Percentiles rank a stretch among this genome's conserved stretches.
phyloP scores from a whole-genome alignment of 2,329 filamentous ascomycete genomes.

The Hysterium pulicare region DNA sequence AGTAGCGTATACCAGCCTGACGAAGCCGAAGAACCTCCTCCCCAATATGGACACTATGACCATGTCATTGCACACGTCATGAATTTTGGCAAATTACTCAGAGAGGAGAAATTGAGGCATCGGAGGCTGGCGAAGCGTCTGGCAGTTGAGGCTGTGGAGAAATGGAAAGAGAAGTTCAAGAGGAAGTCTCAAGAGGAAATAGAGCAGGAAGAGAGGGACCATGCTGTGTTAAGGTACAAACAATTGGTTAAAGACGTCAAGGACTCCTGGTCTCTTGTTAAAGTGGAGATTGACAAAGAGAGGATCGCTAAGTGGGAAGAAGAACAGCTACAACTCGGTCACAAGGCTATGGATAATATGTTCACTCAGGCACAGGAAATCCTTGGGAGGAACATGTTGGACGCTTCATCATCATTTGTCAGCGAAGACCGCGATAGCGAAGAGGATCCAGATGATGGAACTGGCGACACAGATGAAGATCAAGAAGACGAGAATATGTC shows the following conservation, averaged over 20 bases:
- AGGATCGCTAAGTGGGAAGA: constrained; percentile 58
- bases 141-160: constrained; percentile 73
- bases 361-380: constrained; percentile 63
- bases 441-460: constrained; percentile 45
- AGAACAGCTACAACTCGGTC: constrained; percentile 54
- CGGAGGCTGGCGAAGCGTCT: constrained; percentile 72
- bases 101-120: constrained; percentile 75
- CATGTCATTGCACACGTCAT: constrained; percentile 76
- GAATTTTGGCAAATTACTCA: constrained; percentile 76
- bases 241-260: constrained; percentile 64
- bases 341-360: constrained; percentile 68
- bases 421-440: constrained; percentile 40
- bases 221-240: constrained; percentile 67
- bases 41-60: constrained; percentile 83
- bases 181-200: constrained; percentile 64
- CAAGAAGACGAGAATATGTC: constrained; percentile 43
- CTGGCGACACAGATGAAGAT: constrained; percentile 25
- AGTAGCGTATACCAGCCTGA: constrained; percentile 74
- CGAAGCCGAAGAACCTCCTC: constrained; percentile 66
- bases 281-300: constrained; percentile 55
- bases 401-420: constrained; percentile 36
- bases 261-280: constrained; percentile 59
- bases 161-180: constrained; percentile 66
- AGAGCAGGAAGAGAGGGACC: constrained; percentile 69
- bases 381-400: constrained; percentile 29